Base-by-base conservation (phyloP, 495 filamentous ascomycete species). In the Aspergillus heteromorphus region DNA sequence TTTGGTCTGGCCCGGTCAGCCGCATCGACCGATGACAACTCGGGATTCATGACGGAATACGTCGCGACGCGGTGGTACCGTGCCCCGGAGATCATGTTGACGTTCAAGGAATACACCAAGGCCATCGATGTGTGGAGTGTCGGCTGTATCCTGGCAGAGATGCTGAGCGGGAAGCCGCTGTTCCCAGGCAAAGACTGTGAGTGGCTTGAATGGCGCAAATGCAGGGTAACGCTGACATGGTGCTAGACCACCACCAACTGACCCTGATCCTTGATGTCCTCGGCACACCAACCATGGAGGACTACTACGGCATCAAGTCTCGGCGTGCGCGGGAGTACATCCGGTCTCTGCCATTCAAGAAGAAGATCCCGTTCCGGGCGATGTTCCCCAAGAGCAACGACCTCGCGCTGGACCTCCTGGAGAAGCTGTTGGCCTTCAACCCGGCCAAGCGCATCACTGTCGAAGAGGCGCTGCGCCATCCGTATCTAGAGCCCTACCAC, bases 1-100 rank as follows among this genome's bases (percentile, higher is more conserved):
- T 99, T 99, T 63, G 95, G 95, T 57, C 82, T 99, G 27, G 95
- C 95, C 47, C 80, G 95, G 66, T 97, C 85, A 52, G 95, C 89
- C 43, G 92, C 87, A 34, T 96, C 87, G 50, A 93, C 87, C 61
- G 95, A 97, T 62, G 95, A 99, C 70, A 99, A 99, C 74, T 96
- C 93, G 7, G 95, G 95, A 23, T 99, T 97, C 81, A 99, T 99
- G 95, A 99, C 95, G 14, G 95, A 99, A 88, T 99, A 99, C 67
- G 95, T 99, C 51, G 95, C 95, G 43, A 99, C 95, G 50, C 82
- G 95, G 65, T 99, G 95, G 95, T 99, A 99, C 72, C 88, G 95
- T 68, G 93, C 95, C 1, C 95, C 95, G 45, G 95, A 99, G 73
- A 99, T 99, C 72, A 99, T 99, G 95, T 86, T 99, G 78, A 97